These are phyloP conservation scores for Millerozyma miso DNA, from an alignment of 805 yeast genomes.

Conservation along the genomic window DNA sequence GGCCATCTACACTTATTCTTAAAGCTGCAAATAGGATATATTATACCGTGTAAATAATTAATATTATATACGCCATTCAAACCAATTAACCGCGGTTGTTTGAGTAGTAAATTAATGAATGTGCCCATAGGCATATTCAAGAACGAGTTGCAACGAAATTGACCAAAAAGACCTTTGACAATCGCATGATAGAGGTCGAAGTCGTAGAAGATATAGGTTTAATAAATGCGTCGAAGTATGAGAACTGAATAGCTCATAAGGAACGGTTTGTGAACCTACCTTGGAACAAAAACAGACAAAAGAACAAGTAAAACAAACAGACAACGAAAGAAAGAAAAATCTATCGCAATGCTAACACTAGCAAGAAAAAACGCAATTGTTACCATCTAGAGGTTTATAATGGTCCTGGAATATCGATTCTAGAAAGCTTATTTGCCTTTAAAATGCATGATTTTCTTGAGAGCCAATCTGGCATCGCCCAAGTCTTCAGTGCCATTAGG, in stretches of 20 bases:
- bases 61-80: neutral
- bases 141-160: too few relatives aligned
- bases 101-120: neutral
- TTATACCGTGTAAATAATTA: neutral
- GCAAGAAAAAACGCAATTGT: neutral
- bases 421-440: conserved; percentile 16
- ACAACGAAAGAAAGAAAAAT: neutral
- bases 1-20: too few relatives aligned
- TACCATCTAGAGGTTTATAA: neutral
- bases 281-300: too few relatives aligned
- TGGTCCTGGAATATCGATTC: neutral
- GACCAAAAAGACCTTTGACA: too few relatives aligned
- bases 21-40: neutral
- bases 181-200: neutral
- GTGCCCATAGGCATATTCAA: neutral
- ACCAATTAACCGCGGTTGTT: neutral
- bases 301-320: too few relatives aligned
- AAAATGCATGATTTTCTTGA: conserved; percentile 32
- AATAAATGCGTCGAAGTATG: neutral
- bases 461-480: conserved; percentile 35
- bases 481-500: conserved; percentile 19
- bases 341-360: neutral
- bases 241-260: neutral
- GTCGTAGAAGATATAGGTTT: neutral
- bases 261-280: too few relatives aligned